Conservation (phyloP, 192 early-diverging fungal genomes). For the Backusella macrospora region DNA sequence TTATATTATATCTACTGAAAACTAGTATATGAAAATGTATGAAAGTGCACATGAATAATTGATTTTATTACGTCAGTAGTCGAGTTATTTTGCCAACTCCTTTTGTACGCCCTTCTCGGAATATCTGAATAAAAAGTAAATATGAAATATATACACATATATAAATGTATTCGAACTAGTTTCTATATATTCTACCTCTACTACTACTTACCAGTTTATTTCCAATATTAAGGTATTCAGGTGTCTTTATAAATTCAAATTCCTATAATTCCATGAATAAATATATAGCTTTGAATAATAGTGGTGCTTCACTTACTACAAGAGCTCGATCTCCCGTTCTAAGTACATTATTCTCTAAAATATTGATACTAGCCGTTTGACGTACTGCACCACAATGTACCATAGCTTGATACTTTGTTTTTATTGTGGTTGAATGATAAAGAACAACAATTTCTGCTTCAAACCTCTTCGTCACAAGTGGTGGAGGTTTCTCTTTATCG, state of each 20-base stretch:
- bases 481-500: constrained; percentile 46
- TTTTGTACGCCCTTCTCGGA: constrained; percentile 85
- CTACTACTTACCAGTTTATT: constrained; percentile 51
- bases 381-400: constrained; percentile 86
- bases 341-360: constrained; percentile 70
- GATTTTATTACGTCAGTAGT: constrained; percentile 36
- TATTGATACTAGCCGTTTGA: constrained; percentile 84
- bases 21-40: neutral
- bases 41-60: neutral
- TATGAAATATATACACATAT: neutral
- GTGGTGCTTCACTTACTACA: constrained; percentile 48
- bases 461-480: constrained; percentile 68
- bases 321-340: constrained; percentile 85
- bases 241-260: constrained; percentile 79
- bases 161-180: constrained; percentile 14
- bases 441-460: constrained; percentile 93
- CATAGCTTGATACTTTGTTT: constrained; percentile 93
- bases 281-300: constrained; percentile 16
- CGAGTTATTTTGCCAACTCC: constrained; percentile 84
- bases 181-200: constrained; percentile 35
- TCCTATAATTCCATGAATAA: constrained; percentile 17
- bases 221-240: constrained; percentile 66
- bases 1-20: neutral
- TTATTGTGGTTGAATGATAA: constrained; percentile 91
- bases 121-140: constrained; percentile 46